Percentiles rank a stretch among this genome's conserved stretches.
Evolutionary conservation across 208 protist species (phyloP).

Genomic region (Naegleria fowleri): DNA sequence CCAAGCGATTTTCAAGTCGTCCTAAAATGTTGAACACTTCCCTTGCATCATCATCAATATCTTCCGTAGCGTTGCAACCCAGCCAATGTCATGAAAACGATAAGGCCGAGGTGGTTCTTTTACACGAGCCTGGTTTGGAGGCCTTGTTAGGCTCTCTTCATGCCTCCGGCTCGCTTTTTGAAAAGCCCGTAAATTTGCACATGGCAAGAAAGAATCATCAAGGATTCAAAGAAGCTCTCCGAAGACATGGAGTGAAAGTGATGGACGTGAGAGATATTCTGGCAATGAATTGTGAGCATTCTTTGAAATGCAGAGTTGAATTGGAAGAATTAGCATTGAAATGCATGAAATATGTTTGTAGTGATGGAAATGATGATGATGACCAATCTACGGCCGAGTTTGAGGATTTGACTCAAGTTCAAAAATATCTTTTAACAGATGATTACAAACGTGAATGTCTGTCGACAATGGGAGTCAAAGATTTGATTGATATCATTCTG

Average conservation of each 20-base stretch:
- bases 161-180: slow-evolving; percentile 3
- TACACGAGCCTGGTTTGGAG: slow-evolving; percentile 25
- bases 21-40: no score
- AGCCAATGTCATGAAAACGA: slow-evolving; percentile 22
- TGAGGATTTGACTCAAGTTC: not conserved
- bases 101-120: not conserved
- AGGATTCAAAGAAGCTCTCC: not conserved
- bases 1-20: no score
- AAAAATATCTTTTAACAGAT: slow-evolving; percentile 17
- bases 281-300: not conserved
- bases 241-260: not conserved
- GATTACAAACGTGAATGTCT: slow-evolving; percentile 23
- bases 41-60: no score
- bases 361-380: not conserved
- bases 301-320: slow-evolving; percentile 1
- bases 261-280: slow-evolving; percentile 13
- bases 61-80: not conserved
- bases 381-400: not conserved
- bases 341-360: slow-evolving; percentile 1
- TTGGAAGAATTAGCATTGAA: slow-evolving; percentile 2
- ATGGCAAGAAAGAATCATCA: not conserved
- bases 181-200: slow-evolving; percentile 22
- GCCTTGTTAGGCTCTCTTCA: slow-evolving; percentile 15
- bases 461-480: not conserved
- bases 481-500: slow-evolving; percentile 26